These are phyloP conservation scores for Ophiostoma australiae DNA, from an alignment of 2,329 filamentous ascomycete species.

Conservation along the genomic window DNA sequence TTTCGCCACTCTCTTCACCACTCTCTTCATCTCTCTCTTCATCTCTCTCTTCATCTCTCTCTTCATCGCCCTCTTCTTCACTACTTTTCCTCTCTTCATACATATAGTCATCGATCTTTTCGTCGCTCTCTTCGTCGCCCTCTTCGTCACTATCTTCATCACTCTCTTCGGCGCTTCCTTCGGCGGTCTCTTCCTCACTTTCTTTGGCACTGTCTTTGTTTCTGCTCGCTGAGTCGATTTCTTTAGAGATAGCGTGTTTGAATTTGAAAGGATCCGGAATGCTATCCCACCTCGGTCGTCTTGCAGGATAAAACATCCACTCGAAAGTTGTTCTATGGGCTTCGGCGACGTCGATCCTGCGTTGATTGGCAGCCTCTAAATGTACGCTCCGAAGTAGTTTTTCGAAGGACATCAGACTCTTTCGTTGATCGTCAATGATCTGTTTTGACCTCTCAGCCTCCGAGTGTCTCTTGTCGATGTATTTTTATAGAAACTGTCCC, in stretches of 20 bases:
- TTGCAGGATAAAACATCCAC: not conserved
- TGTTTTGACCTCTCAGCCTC: not conserved
- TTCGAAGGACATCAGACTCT: not conserved
- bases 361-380: not conserved
- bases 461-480: not conserved
- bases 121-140: not conserved
- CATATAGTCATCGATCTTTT: too few species aligned
- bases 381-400: not conserved
- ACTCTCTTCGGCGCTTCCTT: not conserved
- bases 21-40: not conserved
- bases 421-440: not conserved
- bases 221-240: not conserved
- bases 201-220: not conserved
- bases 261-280: not conserved
- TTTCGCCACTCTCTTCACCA: not conserved
- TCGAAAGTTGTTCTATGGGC: not conserved
- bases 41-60: too few species aligned
- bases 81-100: too few species aligned
- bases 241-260: not conserved
- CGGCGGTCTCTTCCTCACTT: not conserved
- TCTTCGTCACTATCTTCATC: not conserved
- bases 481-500: not conserved
- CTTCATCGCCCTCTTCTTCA: too few species aligned
- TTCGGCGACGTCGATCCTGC: not conserved
- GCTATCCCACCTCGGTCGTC: not conserved